Base-by-base conservation (phyloP, 2,329 filamentous ascomycete genomes). In the Fusarium sulawesiense region DNA sequence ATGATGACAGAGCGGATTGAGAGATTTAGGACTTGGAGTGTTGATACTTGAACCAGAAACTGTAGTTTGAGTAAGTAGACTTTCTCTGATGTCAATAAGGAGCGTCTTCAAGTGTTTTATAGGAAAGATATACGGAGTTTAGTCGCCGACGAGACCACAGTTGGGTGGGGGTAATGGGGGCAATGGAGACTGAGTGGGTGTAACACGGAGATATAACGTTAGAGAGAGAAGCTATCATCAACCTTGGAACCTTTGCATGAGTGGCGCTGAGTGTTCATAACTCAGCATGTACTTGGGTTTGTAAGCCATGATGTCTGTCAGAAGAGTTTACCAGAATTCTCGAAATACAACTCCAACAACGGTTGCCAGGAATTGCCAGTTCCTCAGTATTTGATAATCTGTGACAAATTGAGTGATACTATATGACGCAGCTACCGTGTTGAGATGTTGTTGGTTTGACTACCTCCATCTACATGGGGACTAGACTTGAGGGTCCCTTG, bases 1-100 rank as follows among this genome's bases (percentile, higher is more conserved):
- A 89, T 89, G 47, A 21, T 71, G 57, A 37, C 11, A 20, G 23
- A 48, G 18, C 16, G 11, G 30, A 6, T 41, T 34, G 42, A 34
- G 16, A 27, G 27, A 2, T 34, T 20, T 25, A 21, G n/a, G 34
- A 42, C n/a, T 23, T n/a, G 25, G 21, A n/a, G 40, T 34, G 18
- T 37, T 27, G 12, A n/a, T 21, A 20, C 12, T 34, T 51, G 6
- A 27, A 7, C 20, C 18, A 23, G 29, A 21, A 34, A 20, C 16
- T n/a, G 30, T 10, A 48, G 44, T 21, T 49, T 37, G 29, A 11
- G n/a, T 14, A 20, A 25, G 41, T 23, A 12, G 46, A 48, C 6
- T 44, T 21, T 5, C 21, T 5, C 29, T 12, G 13, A n/a, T 16
- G 9, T n/a, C 23, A 30, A 16, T 23, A 7, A 23, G 8, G 12